Conservation (phyloP, 768 basidiomycete genomes). For the Hypsizygus marmoreus region DNA sequence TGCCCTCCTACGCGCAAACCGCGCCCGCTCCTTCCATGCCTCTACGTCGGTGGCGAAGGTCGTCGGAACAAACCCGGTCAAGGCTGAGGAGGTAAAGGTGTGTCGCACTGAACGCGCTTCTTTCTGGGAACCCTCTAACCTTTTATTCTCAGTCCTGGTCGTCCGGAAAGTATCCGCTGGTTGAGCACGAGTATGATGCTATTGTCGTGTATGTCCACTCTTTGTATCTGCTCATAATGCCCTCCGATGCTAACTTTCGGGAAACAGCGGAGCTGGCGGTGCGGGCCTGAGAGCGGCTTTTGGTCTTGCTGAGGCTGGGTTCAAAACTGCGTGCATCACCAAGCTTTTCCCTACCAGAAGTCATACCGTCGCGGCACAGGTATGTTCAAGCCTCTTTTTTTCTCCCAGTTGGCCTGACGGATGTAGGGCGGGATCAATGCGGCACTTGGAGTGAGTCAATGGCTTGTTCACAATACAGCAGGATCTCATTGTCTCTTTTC, state of each 20-base stretch:
- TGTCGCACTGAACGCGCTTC: conserved; percentile 14
- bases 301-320: conserved; percentile 96
- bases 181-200: conserved; percentile 99
- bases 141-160: conserved; percentile 60
- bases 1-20: conserved; percentile 48
- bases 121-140: conserved; percentile 16
- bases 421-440: conserved; percentile 95
- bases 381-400: conserved; percentile 28
- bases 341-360: conserved; percentile 98
- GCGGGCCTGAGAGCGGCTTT: conserved; percentile 98
- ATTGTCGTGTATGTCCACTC: conserved; percentile 90
- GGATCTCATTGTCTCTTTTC: conserved; percentile 13
- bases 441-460: conserved; percentile 77
- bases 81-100: conserved; percentile 84
- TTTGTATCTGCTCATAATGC: conserved; percentile 3
- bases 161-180: conserved; percentile 90
- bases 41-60: conserved; percentile 61
- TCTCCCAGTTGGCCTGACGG: conserved; percentile 10
- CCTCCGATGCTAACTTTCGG: neutral
- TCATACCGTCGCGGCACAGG: conserved; percentile 98
- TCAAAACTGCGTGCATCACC: conserved; percentile 99
- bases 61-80: conserved; percentile 71
- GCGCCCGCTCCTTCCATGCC: conserved; percentile 68
- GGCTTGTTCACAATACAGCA: no score
- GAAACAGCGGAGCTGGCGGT: conserved; percentile 88